Conservation (phyloP, 176 grass and related monocot species). For the Triticum timopheevii region DNA sequence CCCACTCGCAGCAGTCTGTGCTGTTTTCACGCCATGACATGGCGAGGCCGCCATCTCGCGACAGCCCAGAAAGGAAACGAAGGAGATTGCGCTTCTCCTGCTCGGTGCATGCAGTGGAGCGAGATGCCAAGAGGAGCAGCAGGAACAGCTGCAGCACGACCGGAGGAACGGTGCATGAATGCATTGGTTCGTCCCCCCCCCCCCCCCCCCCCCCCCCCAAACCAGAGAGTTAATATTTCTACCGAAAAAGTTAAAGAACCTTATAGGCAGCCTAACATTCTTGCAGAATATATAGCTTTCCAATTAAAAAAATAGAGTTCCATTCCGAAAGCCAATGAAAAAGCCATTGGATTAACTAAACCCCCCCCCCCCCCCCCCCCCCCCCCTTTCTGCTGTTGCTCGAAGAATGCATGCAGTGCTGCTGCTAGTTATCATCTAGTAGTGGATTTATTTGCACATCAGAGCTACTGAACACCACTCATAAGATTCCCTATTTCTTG, state of each 20-base stretch:
- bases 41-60: not conserved
- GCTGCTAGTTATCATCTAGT: not conserved
- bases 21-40: not conserved
- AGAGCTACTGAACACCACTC: not conserved
- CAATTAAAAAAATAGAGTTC: too few relatives aligned
- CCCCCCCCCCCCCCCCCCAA: too few relatives aligned
- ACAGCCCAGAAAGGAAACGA: not conserved
- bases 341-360: too few relatives aligned
- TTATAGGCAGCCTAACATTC: too few relatives aligned
- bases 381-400: not conserved
- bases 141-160: not conserved
- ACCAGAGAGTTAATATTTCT: too few relatives aligned
- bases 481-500: not conserved
- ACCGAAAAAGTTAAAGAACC: too few relatives aligned
- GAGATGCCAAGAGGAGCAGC: not conserved
- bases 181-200: not conserved
- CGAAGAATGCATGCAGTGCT: not conserved
- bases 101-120: not conserved
- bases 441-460: not conserved
- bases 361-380: too few relatives aligned
- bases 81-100: not conserved
- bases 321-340: too few relatives aligned
- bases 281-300: too few relatives aligned
- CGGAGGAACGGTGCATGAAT: not conserved
- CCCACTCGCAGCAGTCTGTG: constrained; percentile 32